Conservation (phyloP, 2,329 filamentous ascomycete genomes). For the Cephalotrichum gorgonifer region DNA sequence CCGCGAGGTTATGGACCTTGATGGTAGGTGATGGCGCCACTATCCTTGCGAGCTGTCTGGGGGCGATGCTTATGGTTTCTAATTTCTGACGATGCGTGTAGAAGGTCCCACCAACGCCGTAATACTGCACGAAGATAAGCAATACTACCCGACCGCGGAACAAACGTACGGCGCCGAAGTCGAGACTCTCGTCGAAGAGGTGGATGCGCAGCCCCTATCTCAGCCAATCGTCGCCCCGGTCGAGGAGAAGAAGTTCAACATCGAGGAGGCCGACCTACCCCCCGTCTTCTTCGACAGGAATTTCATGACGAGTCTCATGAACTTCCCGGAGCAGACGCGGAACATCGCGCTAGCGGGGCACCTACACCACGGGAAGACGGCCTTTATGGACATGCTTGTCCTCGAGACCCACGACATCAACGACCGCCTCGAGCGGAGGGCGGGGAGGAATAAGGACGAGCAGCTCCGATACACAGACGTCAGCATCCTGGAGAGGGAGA, state of each 20-base stretch:
- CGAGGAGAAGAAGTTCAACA: constrained; percentile 89
- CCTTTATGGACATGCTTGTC: constrained; percentile 97
- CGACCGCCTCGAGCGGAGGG: constrained; percentile 68
- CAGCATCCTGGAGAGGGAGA: constrained; percentile 77
- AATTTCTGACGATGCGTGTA: constrained; percentile 15
- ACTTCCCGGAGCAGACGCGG: constrained; percentile 85
- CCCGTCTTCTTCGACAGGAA: constrained; percentile 77
- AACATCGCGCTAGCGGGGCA: constrained; percentile 91
- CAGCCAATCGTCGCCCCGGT: constrained; percentile 91
- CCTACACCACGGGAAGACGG: constrained; percentile 94
- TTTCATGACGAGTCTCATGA: constrained; percentile 95
- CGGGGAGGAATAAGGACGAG: constrained; percentile 73
- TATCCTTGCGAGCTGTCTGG: no score
- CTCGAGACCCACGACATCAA: constrained; percentile 86
- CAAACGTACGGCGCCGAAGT: constrained; percentile 93
- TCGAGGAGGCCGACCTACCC: constrained; percentile 85
- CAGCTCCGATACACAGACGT: constrained; percentile 92
- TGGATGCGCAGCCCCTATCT: constrained; percentile 86
- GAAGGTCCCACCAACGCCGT: constrained; percentile 91
- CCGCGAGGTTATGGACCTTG: constrained; percentile 88
- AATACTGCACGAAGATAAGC: constrained; percentile 97
- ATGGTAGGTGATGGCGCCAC: constrained; percentile 47
- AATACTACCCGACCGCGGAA: constrained; percentile 96
- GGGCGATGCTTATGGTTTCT: background rate
- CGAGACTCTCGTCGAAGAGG: constrained; percentile 91